These are phyloP conservation scores for Phoma herbarum DNA, from an alignment of 2,329 filamentous ascomycete genomes.

Conservation along the genomic window DNA sequence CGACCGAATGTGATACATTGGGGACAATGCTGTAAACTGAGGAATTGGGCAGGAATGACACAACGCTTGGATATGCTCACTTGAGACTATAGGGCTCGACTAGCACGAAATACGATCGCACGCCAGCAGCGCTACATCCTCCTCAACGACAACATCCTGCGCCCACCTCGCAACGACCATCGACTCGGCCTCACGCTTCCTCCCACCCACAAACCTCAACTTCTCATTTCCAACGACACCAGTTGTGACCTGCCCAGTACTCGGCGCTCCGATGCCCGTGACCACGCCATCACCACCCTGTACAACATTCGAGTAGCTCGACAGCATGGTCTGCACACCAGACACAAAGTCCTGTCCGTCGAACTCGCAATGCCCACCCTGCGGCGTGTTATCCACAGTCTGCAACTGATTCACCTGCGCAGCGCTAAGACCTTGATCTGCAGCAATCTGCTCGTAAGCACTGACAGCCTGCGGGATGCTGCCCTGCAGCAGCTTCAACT, in stretches of 20 bases:
- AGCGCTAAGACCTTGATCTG: constrained; percentile 54
- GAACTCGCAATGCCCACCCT: constrained; percentile 67
- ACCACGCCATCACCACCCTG: constrained; percentile 62
- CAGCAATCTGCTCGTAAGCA: constrained; percentile 62
- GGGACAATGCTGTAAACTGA: constrained; percentile 1
- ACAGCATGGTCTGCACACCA: constrained; percentile 66
- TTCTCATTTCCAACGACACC: constrained; percentile 61
- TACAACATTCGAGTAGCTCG: constrained; percentile 63
- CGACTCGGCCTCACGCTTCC: constrained; percentile 36
- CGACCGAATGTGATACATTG: constrained; percentile 14
- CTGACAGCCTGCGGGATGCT: constrained; percentile 61
- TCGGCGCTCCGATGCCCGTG: constrained; percentile 55
- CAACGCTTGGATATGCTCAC: background rate
- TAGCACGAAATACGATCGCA: constrained; percentile 41
- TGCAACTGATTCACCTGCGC: constrained; percentile 61
- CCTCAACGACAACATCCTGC: constrained; percentile 34
- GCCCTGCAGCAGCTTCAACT: constrained; percentile 60
- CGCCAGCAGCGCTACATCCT: constrained; percentile 31
- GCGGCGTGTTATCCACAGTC: constrained; percentile 65
- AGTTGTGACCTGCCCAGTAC: constrained; percentile 57
- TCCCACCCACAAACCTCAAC: constrained; percentile 50
- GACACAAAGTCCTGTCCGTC: constrained; percentile 63
- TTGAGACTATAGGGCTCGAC: background rate
- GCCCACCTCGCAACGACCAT: constrained; percentile 46
- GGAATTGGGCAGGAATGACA: background rate